Base-by-base conservation (phyloP, 768 basidiomycete genomes). In the Russula emetica region DNA sequence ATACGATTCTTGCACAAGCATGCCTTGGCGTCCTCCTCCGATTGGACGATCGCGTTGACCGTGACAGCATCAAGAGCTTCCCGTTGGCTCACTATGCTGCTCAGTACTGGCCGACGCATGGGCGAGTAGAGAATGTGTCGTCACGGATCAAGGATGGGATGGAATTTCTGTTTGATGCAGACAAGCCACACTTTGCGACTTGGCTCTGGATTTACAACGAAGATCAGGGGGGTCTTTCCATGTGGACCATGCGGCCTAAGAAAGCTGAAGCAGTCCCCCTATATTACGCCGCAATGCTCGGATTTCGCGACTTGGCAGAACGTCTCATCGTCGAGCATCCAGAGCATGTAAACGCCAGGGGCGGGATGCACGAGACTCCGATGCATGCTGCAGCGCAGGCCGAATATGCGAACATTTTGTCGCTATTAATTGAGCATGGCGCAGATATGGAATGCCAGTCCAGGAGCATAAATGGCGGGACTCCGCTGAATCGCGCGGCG, bases 1-100 rank as follows among this genome's bases (percentile, higher is more conserved):
- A 56, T 20, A 44, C 55, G 5, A 56, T 44, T 30, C 55, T 56
- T 42, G 55, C 26, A 11, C 42, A 56, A 44, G 55, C 55, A 13
- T 56, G 40, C 28, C 55, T 56, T 20, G 40, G 55, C 2, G 26
- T 56, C 10, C 55, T 56, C 16, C 55, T 56, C 5, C 40, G 55
- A 44, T 44, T 56, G 55, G 40, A 44, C 11, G 55, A 42, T 30
- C 18, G 13, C 14, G n/a, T 42, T 14, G 18, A 56, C 55, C 10
- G 3, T n/a, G 55, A 44, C 40, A 44, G 1, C 14, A 56, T 56
- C 42, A n/a, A 56, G 28, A 3, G 7, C 55, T 44, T 44, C 55
- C 55, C 55, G 2, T 20, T 56, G 10, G 55, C 55, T 1, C 1
- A 1, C 22, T 56, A 57, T 6, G 56, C 56, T 3, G 56, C 56